Conservation (phyloP, 2,329 filamentous ascomycete species). For the Colletotrichum graminicola region DNA sequence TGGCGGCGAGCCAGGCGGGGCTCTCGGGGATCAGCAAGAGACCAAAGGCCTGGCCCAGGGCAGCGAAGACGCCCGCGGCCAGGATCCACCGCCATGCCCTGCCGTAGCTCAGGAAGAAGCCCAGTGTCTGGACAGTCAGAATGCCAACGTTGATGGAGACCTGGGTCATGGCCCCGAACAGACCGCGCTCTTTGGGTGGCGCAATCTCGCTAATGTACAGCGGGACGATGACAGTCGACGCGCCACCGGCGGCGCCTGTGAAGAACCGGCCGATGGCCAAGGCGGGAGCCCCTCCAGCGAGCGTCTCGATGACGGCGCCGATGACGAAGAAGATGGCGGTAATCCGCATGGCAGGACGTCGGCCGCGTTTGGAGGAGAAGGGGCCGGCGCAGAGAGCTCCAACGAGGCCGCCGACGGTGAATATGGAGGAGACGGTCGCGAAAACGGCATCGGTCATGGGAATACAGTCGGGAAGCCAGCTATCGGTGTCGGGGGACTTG, state of each 20-base stretch:
- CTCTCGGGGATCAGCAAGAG: slow-evolving; percentile 87
- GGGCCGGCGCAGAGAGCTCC: slow-evolving; percentile 87
- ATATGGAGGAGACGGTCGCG: slow-evolving; percentile 89
- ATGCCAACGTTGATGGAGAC: slow-evolving; percentile 95
- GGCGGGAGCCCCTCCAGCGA: slow-evolving; percentile 74
- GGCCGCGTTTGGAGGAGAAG: slow-evolving; percentile 80
- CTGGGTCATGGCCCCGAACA: slow-evolving; percentile 89
- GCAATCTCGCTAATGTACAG: slow-evolving; percentile 95
- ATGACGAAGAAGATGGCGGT: slow-evolving; percentile 81
- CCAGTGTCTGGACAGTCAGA: slow-evolving; percentile 82
- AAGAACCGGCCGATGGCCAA: slow-evolving; percentile 82
- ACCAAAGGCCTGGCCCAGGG: slow-evolving; percentile 74
- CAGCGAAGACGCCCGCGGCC: slow-evolving; percentile 77
- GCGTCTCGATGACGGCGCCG: slow-evolving; percentile 81
- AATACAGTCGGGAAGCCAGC: slow-evolving; percentile 80
- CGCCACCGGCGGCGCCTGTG: slow-evolving; percentile 86
- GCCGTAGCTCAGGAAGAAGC: slow-evolving; percentile 87
- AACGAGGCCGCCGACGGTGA: slow-evolving; percentile 87
- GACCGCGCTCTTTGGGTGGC: slow-evolving; percentile 78
- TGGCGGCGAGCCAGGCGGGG: slow-evolving; percentile 86
- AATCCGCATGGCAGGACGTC: slow-evolving; percentile 80
- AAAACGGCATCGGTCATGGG: slow-evolving; percentile 86
- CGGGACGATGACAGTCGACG: slow-evolving; percentile 91
- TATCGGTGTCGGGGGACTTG: slow-evolving; percentile 44
- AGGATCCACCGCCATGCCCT: slow-evolving; percentile 88